Percentiles rank a stretch among this genome's conserved stretches.
phyloP scores from a whole-genome alignment of 2,329 filamentous ascomycete species.

The Paraphoma chrysanthemicola region DNA sequence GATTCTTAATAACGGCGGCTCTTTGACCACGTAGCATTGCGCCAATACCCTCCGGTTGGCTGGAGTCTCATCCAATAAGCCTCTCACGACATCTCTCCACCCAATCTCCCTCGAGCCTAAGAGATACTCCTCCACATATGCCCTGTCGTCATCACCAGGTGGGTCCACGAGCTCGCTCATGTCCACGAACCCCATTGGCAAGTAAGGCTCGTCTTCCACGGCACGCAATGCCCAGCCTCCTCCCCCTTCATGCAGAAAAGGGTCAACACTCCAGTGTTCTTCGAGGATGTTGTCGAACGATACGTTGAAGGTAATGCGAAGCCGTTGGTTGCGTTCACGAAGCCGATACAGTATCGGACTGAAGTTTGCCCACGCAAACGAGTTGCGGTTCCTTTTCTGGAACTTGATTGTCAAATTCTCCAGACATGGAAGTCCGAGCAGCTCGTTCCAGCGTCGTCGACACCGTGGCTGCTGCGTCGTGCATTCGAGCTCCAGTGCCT shows the following conservation, averaged over 20 bases:
- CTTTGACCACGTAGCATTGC: slow-evolving; percentile 27
- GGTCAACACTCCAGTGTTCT: slow-evolving; percentile 5
- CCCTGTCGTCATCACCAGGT: slow-evolving; percentile 14
- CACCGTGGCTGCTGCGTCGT: neutral
- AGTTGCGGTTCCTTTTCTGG: slow-evolving; percentile 4
- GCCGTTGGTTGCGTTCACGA: slow-evolving; percentile 3
- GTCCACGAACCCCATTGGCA: slow-evolving; percentile 17
- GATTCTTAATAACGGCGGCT: slow-evolving; percentile 27
- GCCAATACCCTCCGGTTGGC: slow-evolving; percentile 19
- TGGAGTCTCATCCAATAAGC: slow-evolving; percentile 17
- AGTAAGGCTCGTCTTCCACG: slow-evolving; percentile 7
- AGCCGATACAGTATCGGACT: slow-evolving; percentile 16
- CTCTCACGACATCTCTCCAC: slow-evolving; percentile 2
- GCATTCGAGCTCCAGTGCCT: neutral
- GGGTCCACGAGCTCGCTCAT: slow-evolving; percentile 12
- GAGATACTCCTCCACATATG: slow-evolving; percentile 16
- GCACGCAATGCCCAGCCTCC: neutral
- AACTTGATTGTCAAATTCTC: slow-evolving; percentile 15
- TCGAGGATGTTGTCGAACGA: slow-evolving; percentile 16
- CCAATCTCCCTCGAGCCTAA: neutral
- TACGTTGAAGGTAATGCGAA: slow-evolving; percentile 7
- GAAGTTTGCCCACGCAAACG: slow-evolving; percentile 18
- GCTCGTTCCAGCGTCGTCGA: slow-evolving; percentile 8
- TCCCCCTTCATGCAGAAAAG: neutral
- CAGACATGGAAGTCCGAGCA: slow-evolving; percentile 14